Percentiles rank a stretch among this genome's conserved stretches.
Conservation (phyloP, 2,329 filamentous ascomycete genomes). For the Ophiocordyceps australis region DNA sequence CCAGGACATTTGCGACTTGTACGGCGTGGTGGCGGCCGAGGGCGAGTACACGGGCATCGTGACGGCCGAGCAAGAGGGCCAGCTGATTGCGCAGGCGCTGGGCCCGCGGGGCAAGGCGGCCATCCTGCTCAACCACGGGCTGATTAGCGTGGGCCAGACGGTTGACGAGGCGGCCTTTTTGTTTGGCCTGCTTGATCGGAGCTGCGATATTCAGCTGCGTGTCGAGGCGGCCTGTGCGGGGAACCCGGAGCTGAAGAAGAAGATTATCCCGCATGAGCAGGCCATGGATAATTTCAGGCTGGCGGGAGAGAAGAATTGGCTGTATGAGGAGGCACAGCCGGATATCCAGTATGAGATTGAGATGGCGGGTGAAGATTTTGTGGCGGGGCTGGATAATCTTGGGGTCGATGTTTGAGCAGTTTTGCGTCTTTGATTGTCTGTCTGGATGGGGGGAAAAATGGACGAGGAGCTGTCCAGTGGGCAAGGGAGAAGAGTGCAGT, state of each 20-base stretch:
- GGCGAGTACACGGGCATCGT: slow-evolving; percentile 35
- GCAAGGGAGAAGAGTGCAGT: too few species aligned
- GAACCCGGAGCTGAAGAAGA: slow-evolving; percentile 19
- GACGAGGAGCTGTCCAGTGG: too few species aligned
- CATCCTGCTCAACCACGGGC: slow-evolving; percentile 53
- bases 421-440: too few species aligned
- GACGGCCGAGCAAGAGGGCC: slow-evolving; percentile 44
- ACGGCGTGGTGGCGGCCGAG: slow-evolving; percentile 43
- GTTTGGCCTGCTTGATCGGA: slow-evolving; percentile 49
- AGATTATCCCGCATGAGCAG: slow-evolving; percentile 19
- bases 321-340: slow-evolving; percentile 26
- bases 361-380: slow-evolving; percentile 14
- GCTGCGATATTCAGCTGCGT: slow-evolving; percentile 48
- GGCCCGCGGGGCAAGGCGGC: slow-evolving; percentile 38
- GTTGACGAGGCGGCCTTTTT: slow-evolving; percentile 60
- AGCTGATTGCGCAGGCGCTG: slow-evolving; percentile 42
- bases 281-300: slow-evolving; percentile 20
- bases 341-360: slow-evolving; percentile 27
- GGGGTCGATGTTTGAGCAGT: slow-evolving; percentile 5
- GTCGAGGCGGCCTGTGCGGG: slow-evolving; percentile 44
- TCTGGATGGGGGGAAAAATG: too few species aligned
- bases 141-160: slow-evolving; percentile 51
- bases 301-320: slow-evolving; percentile 24
- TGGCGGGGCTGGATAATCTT: slow-evolving; percentile 7
- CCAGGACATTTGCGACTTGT: slow-evolving; percentile 47